phyloP scores from a whole-genome alignment of 306 rosid genomes.

The Myrica gale region DNA sequence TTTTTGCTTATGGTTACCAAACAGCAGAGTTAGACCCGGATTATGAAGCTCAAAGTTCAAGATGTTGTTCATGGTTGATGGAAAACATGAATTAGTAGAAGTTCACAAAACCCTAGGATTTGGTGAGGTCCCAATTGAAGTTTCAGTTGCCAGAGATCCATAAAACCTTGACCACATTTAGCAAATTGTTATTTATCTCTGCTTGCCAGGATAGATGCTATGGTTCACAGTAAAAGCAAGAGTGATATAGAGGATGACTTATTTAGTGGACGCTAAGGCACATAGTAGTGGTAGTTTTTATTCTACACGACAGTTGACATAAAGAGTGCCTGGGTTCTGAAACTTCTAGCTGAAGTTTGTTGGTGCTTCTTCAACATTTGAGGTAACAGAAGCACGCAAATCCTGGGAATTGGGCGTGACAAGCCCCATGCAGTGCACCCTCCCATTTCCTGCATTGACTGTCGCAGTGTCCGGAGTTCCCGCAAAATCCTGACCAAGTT shows the following conservation, averaged over 20 bases:
- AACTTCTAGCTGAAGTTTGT: background rate
- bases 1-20: background rate
- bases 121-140: background rate
- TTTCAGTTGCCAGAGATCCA: background rate
- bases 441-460: constrained; percentile 35
- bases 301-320: background rate
- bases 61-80: background rate
- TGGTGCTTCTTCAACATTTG: constrained; percentile 12
- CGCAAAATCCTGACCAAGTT: constrained; percentile 38
- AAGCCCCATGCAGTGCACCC: constrained; percentile 34
- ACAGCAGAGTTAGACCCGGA: background rate
- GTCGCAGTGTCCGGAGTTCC: constrained; percentile 25
- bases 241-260: too few relatives aligned
- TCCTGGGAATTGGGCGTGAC: constrained; percentile 30
- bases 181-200: too few relatives aligned
- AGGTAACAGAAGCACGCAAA: constrained; percentile 47
- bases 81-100: background rate
- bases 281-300: background rate
- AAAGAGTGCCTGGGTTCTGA: background rate
- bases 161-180: background rate
- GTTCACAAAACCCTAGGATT: background rate
- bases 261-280: background rate
- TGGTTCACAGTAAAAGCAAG: too few relatives aligned
- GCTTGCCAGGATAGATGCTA: too few relatives aligned
- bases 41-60: background rate